A percentile compares a stretch with the other conserved stretches of the same genome.
Conservation (phyloP, 306 rosid genomes). For the Astragalus membranaceus region DNA sequence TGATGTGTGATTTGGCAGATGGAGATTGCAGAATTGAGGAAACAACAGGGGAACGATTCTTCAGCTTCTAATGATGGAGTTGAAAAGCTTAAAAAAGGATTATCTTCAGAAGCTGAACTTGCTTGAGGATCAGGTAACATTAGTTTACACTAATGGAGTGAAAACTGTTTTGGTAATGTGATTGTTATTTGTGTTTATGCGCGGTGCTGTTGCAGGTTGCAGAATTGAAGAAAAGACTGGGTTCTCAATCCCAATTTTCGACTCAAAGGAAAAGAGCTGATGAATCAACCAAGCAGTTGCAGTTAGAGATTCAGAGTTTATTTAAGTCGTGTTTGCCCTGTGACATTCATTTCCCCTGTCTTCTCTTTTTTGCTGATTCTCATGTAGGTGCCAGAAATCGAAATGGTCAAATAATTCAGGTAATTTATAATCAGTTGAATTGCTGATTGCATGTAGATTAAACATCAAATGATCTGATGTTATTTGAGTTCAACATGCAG, state of each 20-base stretch:
- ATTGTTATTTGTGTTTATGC: not conserved
- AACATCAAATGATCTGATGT: not conserved
- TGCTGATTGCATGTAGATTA: too few relatives aligned
- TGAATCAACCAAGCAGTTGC: conserved; percentile 52
- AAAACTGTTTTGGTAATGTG: not conserved
- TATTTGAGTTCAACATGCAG: not conserved
- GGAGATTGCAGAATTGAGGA: conserved; percentile 65
- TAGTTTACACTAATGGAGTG: not conserved
- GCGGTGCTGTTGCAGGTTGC: conserved; percentile 44
- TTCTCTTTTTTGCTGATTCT: conserved; percentile 9
- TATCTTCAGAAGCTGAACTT: conserved; percentile 77
- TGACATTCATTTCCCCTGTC: not conserved
- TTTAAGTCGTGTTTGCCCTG: not conserved
- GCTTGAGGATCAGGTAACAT: conserved; percentile 73
- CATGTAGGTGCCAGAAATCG: conserved; percentile 55
- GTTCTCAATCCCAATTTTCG: conserved; percentile 71
- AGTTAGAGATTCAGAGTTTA: conserved; percentile 58
- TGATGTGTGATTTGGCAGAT: conserved; percentile 36
- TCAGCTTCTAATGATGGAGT: conserved; percentile 39
- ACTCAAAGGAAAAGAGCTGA: conserved; percentile 52
- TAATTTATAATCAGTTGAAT: conserved; percentile 28
- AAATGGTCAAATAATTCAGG: conserved; percentile 46
- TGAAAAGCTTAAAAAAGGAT: conserved; percentile 66
- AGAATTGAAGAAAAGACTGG: conserved; percentile 66
- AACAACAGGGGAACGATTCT: conserved; percentile 34